A percentile compares a stretch with the other conserved stretches of the same genome.
Conservation (phyloP, 2,329 filamentous ascomycete species). For the Davidsoniella virescens region DNA sequence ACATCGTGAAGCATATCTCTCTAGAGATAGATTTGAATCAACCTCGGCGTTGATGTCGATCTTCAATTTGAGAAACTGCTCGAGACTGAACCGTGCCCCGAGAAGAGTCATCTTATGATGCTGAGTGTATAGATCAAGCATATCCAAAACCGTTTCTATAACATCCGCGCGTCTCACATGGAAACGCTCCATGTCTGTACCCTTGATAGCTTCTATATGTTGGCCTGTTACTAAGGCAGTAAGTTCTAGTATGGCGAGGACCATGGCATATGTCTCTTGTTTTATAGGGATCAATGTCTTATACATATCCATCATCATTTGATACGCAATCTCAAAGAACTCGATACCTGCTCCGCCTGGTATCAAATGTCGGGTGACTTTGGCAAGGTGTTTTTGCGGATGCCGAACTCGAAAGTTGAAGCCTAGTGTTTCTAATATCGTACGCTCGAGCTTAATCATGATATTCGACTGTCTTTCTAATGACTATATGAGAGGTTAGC, state of each 20-base stretch:
- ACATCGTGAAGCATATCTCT: constrained; percentile 48
- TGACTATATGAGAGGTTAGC: constrained; percentile 32
- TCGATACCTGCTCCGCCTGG: constrained; percentile 31
- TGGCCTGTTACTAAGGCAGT: constrained; percentile 50
- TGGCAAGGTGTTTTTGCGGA: constrained; percentile 70
- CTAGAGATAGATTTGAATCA: constrained; percentile 39
- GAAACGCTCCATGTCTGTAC: constrained; percentile 33
- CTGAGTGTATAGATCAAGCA: constrained; percentile 84
- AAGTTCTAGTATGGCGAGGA: constrained; percentile 66
- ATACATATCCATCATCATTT: constrained; percentile 76
- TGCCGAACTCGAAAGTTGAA: constrained; percentile 90
- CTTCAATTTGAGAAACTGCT: constrained; percentile 70
- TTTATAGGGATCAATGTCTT: constrained; percentile 88
- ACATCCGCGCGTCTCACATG: constrained; percentile 32
- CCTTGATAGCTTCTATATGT: constrained; percentile 32
- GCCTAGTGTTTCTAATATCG: constrained; percentile 80
- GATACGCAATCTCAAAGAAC: constrained; percentile 55
- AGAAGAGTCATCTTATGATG: constrained; percentile 60
- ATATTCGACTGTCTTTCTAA: constrained; percentile 67
- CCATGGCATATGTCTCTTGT: constrained; percentile 72
- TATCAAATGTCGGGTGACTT: constrained; percentile 49
- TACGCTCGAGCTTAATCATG: constrained; percentile 76
- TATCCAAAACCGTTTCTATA: constrained; percentile 71
- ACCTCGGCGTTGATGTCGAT: constrained; percentile 76
- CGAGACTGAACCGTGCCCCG: constrained; percentile 54